Evolutionary conservation across 805 yeast genomes (phyloP).

Genomic region (Saitoella complicata): DNA sequence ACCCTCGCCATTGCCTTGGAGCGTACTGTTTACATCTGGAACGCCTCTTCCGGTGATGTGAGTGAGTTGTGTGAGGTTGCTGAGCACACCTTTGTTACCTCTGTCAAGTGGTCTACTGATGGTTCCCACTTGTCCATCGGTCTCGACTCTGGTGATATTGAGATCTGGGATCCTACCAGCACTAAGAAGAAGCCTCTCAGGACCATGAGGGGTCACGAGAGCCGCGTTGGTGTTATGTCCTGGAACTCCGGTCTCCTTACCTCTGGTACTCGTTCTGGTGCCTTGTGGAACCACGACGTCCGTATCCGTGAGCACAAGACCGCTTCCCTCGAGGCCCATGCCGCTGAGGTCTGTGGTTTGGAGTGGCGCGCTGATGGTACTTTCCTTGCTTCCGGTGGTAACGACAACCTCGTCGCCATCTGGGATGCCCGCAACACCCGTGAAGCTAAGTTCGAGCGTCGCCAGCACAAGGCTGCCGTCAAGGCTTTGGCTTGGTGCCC

Average conservation of each 20-base stretch:
- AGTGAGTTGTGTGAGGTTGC: constrained; percentile 44
- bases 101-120: constrained; percentile 83
- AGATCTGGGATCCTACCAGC: constrained; percentile 85
- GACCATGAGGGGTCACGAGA: constrained; percentile 56
- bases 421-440: constrained; percentile 53
- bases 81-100: constrained; percentile 36
- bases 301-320: constrained; percentile 65
- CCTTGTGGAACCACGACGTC: constrained; percentile 77
- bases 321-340: constrained; percentile 43
- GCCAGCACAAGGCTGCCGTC: constrained; percentile 69
- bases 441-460: constrained; percentile 18
- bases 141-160: constrained; percentile 63
- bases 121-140: constrained; percentile 78
- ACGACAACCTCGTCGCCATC: constrained; percentile 79
- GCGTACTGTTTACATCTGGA: constrained; percentile 77
- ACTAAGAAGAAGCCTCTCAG: constrained; percentile 42
- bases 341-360: constrained; percentile 85
- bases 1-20: constrained; percentile 81
- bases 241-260: constrained; percentile 76
- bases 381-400: constrained; percentile 83
- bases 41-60: constrained; percentile 69
- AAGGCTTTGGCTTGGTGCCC: constrained; percentile 86
- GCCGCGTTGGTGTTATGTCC: constrained; percentile 66
- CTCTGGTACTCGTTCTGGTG: constrained; percentile 78
- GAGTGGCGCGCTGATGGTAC: constrained; percentile 72